phyloP scores from a whole-genome alignment of 2,329 filamentous ascomycete genomes.

The Paraphoma chrysanthemicola region DNA sequence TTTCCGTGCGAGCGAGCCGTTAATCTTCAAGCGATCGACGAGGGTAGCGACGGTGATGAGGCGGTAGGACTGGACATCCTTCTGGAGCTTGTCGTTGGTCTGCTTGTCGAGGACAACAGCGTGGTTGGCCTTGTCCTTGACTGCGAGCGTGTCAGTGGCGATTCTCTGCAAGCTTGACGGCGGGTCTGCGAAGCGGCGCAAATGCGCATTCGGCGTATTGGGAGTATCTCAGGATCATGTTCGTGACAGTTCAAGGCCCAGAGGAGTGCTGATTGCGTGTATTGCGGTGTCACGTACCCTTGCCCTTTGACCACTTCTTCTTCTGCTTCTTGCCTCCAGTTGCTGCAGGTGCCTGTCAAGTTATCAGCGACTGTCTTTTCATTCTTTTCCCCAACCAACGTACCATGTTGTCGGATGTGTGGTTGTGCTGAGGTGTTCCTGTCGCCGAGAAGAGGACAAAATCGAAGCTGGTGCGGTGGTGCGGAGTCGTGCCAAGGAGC shows the following conservation, averaged over 20 bases:
- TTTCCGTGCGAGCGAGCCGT: slow-evolving; percentile 92
- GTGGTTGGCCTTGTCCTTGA: slow-evolving; percentile 99
- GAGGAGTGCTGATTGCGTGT: slow-evolving; percentile 19
- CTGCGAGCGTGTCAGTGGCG: slow-evolving; percentile 59
- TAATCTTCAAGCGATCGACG: slow-evolving; percentile 99
- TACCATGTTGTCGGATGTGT: slow-evolving; percentile 54
- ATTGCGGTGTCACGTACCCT: slow-evolving; percentile 55
- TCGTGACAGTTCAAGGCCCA: slow-evolving; percentile 3
- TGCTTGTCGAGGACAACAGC: slow-evolving; percentile 98
- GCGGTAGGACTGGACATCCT: slow-evolving; percentile 99
- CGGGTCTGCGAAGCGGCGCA: slow-evolving; percentile 6
- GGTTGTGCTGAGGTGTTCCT: slow-evolving; percentile 38
- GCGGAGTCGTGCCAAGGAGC: slow-evolving; percentile 30
- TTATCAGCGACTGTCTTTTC: slow-evolving; percentile 10
- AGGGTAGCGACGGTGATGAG: slow-evolving; percentile 98
- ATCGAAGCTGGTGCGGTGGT: slow-evolving; percentile 17
- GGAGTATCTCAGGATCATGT: neutral
- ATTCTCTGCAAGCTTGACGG: slow-evolving; percentile 12
- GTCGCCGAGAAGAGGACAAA: slow-evolving; percentile 15
- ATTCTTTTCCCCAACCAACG: slow-evolving; percentile 11
- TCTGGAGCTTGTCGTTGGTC: slow-evolving; percentile 98
- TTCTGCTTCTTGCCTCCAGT: slow-evolving; percentile 80
- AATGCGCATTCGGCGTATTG: neutral
- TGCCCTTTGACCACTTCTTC: slow-evolving; percentile 79
- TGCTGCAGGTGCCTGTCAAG: slow-evolving; percentile 56